Evolutionary conservation across 208 protist genomes (phyloP), one percentile per base, ranked within the genome.

Genomic region (Trypanosoma conorhini): DNA sequence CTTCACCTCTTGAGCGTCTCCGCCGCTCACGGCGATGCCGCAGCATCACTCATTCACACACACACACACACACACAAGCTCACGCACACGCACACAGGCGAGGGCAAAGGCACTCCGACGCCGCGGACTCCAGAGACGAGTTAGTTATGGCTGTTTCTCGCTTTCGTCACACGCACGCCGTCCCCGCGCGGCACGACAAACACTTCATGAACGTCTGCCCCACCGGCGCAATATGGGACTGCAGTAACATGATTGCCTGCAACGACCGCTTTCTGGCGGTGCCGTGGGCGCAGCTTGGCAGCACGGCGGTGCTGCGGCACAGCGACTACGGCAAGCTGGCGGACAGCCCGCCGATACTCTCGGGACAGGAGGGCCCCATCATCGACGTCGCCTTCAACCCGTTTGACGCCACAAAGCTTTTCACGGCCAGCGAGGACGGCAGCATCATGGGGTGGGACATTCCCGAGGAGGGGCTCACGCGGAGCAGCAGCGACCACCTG

Each of bases 331-430:
- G 85, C 3, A 83, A 72, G 22, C 38, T 88, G 24, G 52, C 79
- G 0, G 44, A 69, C 5, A 85, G 74, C 31, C 79, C 76, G 24
- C 84, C 86, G 17, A 57, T 89, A 48, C 19, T 95, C 10, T 62
- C 77, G 26, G 93, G 87, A 0, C 90, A 97, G 56, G 67, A 70
- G 15, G 87, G 86, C 24, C 61, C 77, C 7, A 74, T 95, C 31
- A 91, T 95, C 54, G 88, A 95, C 57, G 66, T 85, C 22, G 77
- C 75, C 10, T 97, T 94, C 40, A 76, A 93, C 61, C 91, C 88
- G 22, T 96, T 95, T 65, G 74, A 95, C 54, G 33, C 42, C 19
- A 67, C 76, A n/a, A 69, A 86, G 33, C 70, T 97, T 1, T 90
- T 89, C 28, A 94, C 89, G 1, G 88, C 81, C 48, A 87, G 82